phyloP scores from a whole-genome alignment of 768 basidiomycete species.

The Cystobasidium ongulense region DNA sequence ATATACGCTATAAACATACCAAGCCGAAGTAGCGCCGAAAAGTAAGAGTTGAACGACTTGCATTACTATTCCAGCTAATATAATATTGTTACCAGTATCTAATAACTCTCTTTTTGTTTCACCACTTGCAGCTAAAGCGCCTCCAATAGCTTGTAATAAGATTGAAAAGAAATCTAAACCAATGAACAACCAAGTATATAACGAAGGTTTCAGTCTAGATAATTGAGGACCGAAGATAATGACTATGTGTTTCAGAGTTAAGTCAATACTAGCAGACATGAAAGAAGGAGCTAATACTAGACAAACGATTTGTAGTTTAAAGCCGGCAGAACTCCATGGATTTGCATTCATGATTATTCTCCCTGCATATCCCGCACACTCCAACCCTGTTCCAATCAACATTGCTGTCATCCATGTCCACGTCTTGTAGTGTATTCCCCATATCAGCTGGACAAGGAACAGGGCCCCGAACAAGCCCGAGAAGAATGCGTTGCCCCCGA shows the following conservation, averaged over 20 bases:
- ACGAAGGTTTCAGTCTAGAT: not conserved
- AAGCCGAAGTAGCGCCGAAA: not conserved
- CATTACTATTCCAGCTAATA: slow-evolving; percentile 8
- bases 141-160: slow-evolving; percentile 7
- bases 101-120: not conserved
- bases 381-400: not conserved
- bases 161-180: slow-evolving; percentile 25
- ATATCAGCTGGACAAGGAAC: slow-evolving; percentile 1
- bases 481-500: slow-evolving; percentile 22
- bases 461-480: not conserved
- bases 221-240: slow-evolving; percentile 17
- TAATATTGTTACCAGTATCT: slow-evolving; percentile 18
- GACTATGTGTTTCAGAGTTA: slow-evolving; percentile 17
- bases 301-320: slow-evolving; percentile 14
- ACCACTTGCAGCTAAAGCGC: slow-evolving; percentile 6
- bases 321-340: not conserved
- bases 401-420: slow-evolving; percentile 20
- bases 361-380: slow-evolving; percentile 12
- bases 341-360: slow-evolving; percentile 6
- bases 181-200: slow-evolving; percentile 26
- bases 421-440: slow-evolving; percentile 9
- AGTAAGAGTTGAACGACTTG: slow-evolving; percentile 22
- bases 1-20: not conserved
- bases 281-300: slow-evolving; percentile 8
- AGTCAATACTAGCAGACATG: slow-evolving; percentile 5